These are phyloP conservation scores for Tubosaeta sp. DNA, from an alignment of 768 basidiomycete species.

Conservation along the genomic window DNA sequence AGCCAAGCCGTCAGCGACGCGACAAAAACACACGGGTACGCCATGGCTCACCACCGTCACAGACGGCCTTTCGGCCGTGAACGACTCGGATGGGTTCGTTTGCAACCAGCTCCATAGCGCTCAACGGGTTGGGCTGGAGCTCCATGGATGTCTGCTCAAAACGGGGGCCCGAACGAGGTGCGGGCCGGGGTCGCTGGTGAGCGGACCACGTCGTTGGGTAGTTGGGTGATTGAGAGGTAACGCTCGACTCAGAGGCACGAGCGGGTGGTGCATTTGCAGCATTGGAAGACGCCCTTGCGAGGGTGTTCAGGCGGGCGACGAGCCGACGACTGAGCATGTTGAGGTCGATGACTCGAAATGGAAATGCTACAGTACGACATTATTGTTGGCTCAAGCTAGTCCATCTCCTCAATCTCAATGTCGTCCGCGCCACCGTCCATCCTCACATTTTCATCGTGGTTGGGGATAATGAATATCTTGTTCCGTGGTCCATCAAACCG, in stretches of 20 bases:
- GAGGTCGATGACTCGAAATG: not conserved
- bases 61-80: conserved; percentile 78
- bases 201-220: conserved; percentile 80
- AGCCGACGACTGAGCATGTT: conserved; percentile 30
- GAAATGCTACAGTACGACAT: too few relatives aligned
- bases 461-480: conserved; percentile 71
- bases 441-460: conserved; percentile 59
- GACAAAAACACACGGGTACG: not conserved
- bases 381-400: too few relatives aligned
- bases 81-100: conserved; percentile 84
- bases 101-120: conserved; percentile 86
- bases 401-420: conserved; percentile 25
- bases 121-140: conserved; percentile 83
- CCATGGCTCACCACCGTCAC: conserved; percentile 83
- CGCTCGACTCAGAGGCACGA: conserved; percentile 25
- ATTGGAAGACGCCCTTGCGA: conserved; percentile 25
- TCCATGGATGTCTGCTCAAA: conserved; percentile 91
- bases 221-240: conserved; percentile 77
- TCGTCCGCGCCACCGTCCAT: conserved; percentile 56
- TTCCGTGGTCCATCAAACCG: conserved; percentile 82
- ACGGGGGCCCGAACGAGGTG: conserved; percentile 58
- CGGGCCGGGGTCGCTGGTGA: conserved; percentile 69
- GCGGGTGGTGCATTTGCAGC: conserved; percentile 9
- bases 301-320: conserved; percentile 10
- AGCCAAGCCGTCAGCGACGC: conserved; percentile 13